Evolutionary conservation across 495 filamentous ascomycete genomes (phyloP).

Genomic region (Penicillium arizonense): DNA sequence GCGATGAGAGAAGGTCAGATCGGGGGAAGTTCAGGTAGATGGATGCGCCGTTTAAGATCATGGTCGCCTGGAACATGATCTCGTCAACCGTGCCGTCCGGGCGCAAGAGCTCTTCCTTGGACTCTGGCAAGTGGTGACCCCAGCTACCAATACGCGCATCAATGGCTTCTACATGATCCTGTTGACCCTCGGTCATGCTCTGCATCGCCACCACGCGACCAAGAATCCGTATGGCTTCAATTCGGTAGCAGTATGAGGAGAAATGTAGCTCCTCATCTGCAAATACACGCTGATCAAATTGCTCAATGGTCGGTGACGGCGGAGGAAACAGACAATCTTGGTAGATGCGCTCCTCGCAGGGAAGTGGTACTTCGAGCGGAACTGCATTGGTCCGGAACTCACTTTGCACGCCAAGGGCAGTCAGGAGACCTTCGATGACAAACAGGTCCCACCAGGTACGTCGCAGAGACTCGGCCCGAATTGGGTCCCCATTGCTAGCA

Average conservation of each 20-base stretch:
- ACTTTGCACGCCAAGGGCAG: slow-evolving; percentile 42
- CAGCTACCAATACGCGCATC: slow-evolving; percentile 80
- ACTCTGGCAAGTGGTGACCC: slow-evolving; percentile 73
- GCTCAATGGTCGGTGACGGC: slow-evolving; percentile 36
- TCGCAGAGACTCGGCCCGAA: slow-evolving; percentile 73
- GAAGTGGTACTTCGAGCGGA: slow-evolving; percentile 38
- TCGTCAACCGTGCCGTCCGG: slow-evolving; percentile 71
- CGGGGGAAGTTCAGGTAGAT: slow-evolving; percentile 49
- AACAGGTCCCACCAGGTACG: slow-evolving; percentile 93
- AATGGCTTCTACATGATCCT: slow-evolving; percentile 52
- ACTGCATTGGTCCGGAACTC: slow-evolving; percentile 35
- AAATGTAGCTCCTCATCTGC: slow-evolving; percentile 47
- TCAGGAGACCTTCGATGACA: slow-evolving; percentile 64
- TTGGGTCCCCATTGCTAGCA: slow-evolving; percentile 47
- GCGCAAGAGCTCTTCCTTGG: slow-evolving; percentile 69
- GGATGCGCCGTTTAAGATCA: slow-evolving; percentile 65
- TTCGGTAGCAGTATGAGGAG: slow-evolving; percentile 47
- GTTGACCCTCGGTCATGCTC: slow-evolving; percentile 38
- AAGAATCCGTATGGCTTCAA: slow-evolving; percentile 68
- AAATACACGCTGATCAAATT: slow-evolving; percentile 47
- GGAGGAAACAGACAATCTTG: slow-evolving; percentile 40
- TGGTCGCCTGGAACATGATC: slow-evolving; percentile 88
- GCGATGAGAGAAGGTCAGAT: slow-evolving; percentile 49
- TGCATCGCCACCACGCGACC: slow-evolving; percentile 63
- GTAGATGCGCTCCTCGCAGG: slow-evolving; percentile 49